Evolutionary conservation across 371 early-diverging fungal species (phyloP), one percentile per base, ranked within the genome.

Genomic region (Mortierella sp.): DNA sequence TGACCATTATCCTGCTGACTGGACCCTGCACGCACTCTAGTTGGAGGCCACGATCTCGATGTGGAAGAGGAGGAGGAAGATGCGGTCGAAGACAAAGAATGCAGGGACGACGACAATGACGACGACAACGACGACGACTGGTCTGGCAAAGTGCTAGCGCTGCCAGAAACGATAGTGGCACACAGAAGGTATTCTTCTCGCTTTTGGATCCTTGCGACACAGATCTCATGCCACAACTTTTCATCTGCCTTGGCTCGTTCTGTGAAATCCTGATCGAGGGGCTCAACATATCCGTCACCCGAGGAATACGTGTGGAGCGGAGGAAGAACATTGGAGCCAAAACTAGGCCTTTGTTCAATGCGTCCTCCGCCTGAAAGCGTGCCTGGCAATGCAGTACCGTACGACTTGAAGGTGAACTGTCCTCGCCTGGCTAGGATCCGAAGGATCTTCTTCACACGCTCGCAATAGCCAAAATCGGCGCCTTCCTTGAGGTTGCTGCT

Each of bases 231-330:
- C 73, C 73, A 73, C 1, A 67, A 29, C 43, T 54, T 29, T 14
- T 73, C 67, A 12, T 73, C 73, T 9, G 27, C 5, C 27, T 45
- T 53, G 17, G 67, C 73, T 1, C 63, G 73, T 21, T 62, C 54
- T 2, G 73, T 43, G 25, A n/a, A 29, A 17, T 67, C 57, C 10
- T 39, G 25, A 16, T 54, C 44, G 28, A 70, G 49, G 7, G 21
- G 60, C 19, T 58, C 52, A 12, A 60, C 64, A 0, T 22, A 16
- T 8, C 53, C 71, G 12, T 27, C 50, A 49, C 27, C 16, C 2
- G 50, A 49, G 12, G 50, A 3, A 22, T 21, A 22, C 2, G 22
- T 22, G n/a, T 25, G 8, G 25, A 22, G n/a, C n/a, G n/a, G n/a
- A n/a, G n/a, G n/a, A n/a, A n/a, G n/a, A n/a, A n/a, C n/a, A n/a